Conservation (phyloP, 441 rosid species). For the Gossypium trilobum region DNA sequence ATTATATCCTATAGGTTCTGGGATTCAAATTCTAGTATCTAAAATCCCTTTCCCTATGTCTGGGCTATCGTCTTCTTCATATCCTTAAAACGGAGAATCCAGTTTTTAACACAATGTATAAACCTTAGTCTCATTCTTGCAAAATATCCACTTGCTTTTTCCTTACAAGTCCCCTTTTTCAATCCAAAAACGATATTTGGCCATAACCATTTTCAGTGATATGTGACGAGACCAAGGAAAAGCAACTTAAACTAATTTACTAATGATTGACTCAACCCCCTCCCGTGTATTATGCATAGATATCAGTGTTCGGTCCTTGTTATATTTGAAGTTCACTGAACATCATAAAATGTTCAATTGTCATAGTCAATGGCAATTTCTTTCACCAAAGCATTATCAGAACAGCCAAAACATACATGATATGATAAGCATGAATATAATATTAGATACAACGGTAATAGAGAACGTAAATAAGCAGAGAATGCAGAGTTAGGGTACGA, state of each 20-base stretch:
- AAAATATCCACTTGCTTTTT: not conserved
- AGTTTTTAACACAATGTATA: not conserved
- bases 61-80: not conserved
- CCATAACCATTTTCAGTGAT: not conserved
- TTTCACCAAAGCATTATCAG: too few relatives aligned
- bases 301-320: not conserved
- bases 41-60: not conserved
- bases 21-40: not conserved
- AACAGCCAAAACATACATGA: too few relatives aligned
- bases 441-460: too few relatives aligned
- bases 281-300: not conserved
- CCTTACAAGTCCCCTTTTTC: not conserved
- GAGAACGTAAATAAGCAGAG: too few relatives aligned
- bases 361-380: too few relatives aligned
- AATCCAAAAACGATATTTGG: not conserved
- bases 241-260: not conserved
- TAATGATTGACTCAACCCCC: not conserved
- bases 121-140: not conserved
- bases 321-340: too few relatives aligned
- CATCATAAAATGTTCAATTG: too few relatives aligned
- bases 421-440: too few relatives aligned
- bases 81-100: not conserved
- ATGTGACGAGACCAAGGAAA: not conserved
- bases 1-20: not conserved
- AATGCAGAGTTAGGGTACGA: too few relatives aligned